phyloP scores from a whole-genome alignment of 2,329 filamentous ascomycete species.

The Phialophora verrucosa region DNA sequence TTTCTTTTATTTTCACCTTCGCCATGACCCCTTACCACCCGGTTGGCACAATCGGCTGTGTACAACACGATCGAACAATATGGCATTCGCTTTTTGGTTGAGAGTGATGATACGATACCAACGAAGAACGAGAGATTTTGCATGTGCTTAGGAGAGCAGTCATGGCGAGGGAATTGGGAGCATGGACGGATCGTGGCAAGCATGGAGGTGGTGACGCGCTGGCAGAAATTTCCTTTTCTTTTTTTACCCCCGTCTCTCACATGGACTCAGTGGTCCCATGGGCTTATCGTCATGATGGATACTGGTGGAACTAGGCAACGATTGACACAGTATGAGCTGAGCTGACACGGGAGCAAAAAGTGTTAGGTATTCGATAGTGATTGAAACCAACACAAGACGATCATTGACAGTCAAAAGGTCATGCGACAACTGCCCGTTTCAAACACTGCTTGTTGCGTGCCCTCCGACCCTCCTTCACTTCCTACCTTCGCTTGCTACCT shows the following conservation, averaged over 20 bases:
- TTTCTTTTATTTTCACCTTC: constrained; percentile 35
- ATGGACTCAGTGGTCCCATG: background rate
- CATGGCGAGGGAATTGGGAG: constrained; percentile 30
- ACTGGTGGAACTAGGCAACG: constrained; percentile 17
- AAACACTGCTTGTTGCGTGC: background rate
- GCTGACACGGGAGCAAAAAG: constrained; percentile 4
- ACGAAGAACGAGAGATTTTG: constrained; percentile 27
- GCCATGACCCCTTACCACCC: constrained; percentile 34
- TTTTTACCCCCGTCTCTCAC: constrained; percentile 12
- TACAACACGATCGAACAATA: constrained; percentile 35
- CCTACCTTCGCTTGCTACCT: background rate
- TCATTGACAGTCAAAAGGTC: background rate
- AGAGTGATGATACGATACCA: constrained; percentile 35
- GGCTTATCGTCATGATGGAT: background rate
- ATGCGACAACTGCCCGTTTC: background rate
- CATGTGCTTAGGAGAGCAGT: constrained; percentile 34
- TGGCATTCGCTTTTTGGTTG: constrained; percentile 35
- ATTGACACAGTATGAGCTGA: constrained; percentile 22
- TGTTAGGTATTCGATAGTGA: constrained; percentile 10
- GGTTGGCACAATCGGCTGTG: constrained; percentile 35
- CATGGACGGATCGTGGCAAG: constrained; percentile 34
- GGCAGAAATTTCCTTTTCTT: constrained; percentile 18
- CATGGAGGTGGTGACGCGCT: constrained; percentile 22
- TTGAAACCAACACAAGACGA: constrained; percentile 14
- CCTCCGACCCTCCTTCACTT: background rate